Evolutionary conservation across 768 basidiomycete species (phyloP), one percentile per base, ranked within the genome.

Genomic region (Termitomyces bulborhizus): DNA sequence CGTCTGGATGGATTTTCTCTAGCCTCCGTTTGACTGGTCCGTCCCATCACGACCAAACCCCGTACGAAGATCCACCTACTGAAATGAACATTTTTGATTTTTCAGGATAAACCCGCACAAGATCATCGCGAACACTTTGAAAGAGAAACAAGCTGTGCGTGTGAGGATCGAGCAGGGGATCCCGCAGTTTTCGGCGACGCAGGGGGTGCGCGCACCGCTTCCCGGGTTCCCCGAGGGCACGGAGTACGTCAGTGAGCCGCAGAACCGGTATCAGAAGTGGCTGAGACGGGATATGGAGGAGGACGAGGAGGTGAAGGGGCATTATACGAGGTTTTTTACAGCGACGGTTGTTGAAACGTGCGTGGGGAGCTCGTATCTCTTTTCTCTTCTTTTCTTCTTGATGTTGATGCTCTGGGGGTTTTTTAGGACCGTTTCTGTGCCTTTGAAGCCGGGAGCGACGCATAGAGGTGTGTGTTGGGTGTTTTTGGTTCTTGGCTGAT

Each of bases 11-110:
- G 46, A 3, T 4, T 15, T 12, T 18, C 7, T 34, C 3, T 40
- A 88, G 84, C 83, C 83, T 31, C 71, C 68, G 1, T 91, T 87
- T 69, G 86, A 91, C 54, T 91, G 89, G 89, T 82, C 55, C 54
- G 45, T 16, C 42, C 40, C 7, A 21, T 21, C 21, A 21, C 21
- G 21, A 21, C 21, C 21, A 21, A 21, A n/a, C n/a, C n/a, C n/a
- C n/a, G n/a, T n/a, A n/a, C n/a, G n/a, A n/a, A 21, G 21, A 2
- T 21, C 21, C 21, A 21, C 21, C 21, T 21, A 21, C 21, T 21
- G 2, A 21, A 21, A 21, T 21, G 21, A 21, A 21, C 21, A 21
- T 21, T 21, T 2, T 21, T 21, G 21, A 31, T 4, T 32, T 40
- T 44, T 53, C 51, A 87, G 85, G 85, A 66, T 66, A n/a, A 82